Evolutionary conservation across 805 yeast genomes (phyloP), one percentile per base, ranked within the genome.

Genomic region (Candida broadrunensis): DNA sequence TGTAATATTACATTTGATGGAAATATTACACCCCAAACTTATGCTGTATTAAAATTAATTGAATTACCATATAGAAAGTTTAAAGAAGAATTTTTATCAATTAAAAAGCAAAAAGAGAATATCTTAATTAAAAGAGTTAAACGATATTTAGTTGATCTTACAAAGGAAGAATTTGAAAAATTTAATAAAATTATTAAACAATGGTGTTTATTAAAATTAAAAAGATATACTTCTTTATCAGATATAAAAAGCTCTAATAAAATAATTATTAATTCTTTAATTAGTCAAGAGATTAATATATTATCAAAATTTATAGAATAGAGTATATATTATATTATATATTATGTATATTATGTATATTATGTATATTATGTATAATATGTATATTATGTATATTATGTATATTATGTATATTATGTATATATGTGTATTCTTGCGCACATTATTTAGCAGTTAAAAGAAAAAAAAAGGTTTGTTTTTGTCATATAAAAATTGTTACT

Each of bases 1-100:
- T 56, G 75, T 18, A 58, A 60, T 33, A 48, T 79, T 14, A 45
- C 45, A 3, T 55, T 48, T 33, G 57, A 66, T 35, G 86, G 83
- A 1, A 59, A 58, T 16, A 71, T 75, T 9, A 63, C 80, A 0
- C 55, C 56, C 2, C 61, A 71, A n/a, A 66, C 81, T 0, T 63
- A 61, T 46, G 75, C 80, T 0, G 39, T 63, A 2, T 38, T 61
- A 13, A 50, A 50, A 23, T 44, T 65, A 14, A 21, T 68, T 12
- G 44, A 47, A n/a, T 45, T 67, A 49, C 60, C 63, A 3, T 58
- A 55, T 50, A 51, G 48, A 17, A 33, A 50, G 4, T 66, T 66
- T 39, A 47, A 53, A 39, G 43, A 46, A 33, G 58, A 60, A 25
- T 30, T 61, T 25, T 38, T 47, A 6, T 37, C 43, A 13, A 45